Percentiles rank a stretch among this genome's conserved stretches.
phyloP scores from a whole-genome alignment of 129 eudicot species.

The Lonicera japonica region DNA sequence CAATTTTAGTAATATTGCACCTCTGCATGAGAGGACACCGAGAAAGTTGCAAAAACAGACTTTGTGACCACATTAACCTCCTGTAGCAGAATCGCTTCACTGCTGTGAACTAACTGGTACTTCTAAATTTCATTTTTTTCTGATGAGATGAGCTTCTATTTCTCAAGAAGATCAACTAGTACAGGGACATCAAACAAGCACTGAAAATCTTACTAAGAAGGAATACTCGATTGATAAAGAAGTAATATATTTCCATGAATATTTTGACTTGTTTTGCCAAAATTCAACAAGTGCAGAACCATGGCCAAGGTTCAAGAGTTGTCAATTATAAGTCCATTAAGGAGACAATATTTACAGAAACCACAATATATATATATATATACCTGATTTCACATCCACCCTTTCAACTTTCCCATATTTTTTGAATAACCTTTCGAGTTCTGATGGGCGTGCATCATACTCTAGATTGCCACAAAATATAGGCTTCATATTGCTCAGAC shows the following conservation, averaged over 20 bases:
- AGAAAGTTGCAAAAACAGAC: too few relatives aligned
- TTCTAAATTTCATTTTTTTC: too few relatives aligned
- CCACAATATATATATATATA: too few relatives aligned
- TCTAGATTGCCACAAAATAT: constrained; percentile 65
- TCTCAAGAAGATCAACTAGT: too few relatives aligned
- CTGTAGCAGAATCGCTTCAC: too few relatives aligned
- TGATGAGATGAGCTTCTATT: too few relatives aligned
- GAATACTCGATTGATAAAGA: neutral
- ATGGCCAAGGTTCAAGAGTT: neutral
- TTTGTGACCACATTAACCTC: neutral
- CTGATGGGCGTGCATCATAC: constrained; percentile 64
- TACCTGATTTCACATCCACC: constrained; percentile 72
- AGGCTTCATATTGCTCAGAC: constrained; percentile 39
- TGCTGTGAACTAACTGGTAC: too few relatives aligned
- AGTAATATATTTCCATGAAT: neutral
- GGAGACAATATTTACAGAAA: too few relatives aligned
- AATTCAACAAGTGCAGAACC: neutral
- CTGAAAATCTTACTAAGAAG: too few relatives aligned
- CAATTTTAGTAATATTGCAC: too few relatives aligned
- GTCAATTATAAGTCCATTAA: neutral
- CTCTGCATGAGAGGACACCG: too few relatives aligned
- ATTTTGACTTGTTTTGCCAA: neutral
- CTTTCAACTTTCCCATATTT: constrained; percentile 66
- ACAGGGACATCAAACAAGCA: too few relatives aligned
- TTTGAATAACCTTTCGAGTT: constrained; percentile 57